Evolutionary conservation across 2,329 filamentous ascomycete genomes (phyloP).

Genomic region (Intubia oerlemansii): DNA sequence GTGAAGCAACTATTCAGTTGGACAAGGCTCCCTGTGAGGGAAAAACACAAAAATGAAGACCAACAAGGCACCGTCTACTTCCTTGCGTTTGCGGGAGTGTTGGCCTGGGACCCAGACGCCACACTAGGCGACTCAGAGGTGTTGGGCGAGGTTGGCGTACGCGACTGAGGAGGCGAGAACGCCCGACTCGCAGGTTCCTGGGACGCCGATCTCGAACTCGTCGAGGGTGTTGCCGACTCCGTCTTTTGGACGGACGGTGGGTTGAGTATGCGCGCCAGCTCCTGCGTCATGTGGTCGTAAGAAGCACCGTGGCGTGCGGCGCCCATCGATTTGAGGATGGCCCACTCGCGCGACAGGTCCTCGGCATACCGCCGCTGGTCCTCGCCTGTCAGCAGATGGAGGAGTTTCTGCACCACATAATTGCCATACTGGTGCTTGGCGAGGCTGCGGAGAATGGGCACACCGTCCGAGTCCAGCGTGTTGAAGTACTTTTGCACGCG

Average conservation of each 20-base stretch:
- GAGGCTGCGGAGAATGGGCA: conserved; percentile 48
- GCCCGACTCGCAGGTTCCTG: too few relatives aligned
- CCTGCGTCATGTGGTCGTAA: background rate
- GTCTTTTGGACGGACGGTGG: background rate
- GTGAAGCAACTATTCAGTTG: too few relatives aligned
- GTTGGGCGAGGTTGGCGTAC: too few relatives aligned
- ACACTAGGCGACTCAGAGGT: too few relatives aligned
- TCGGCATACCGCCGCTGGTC: conserved; percentile 39
- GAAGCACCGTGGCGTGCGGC: too few relatives aligned
- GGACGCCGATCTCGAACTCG: background rate
- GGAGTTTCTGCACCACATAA: conserved; percentile 84
- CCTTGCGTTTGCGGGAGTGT: too few relatives aligned
- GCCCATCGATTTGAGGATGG: background rate
- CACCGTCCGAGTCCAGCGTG: conserved; percentile 37
- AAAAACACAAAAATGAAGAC: too few relatives aligned
- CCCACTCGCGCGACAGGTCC: conserved; percentile 27
- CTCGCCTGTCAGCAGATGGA: conserved; percentile 36
- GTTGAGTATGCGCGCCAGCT: background rate
- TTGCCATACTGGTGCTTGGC: conserved; percentile 89
- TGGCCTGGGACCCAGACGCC: too few relatives aligned
- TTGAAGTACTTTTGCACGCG: conserved; percentile 46
- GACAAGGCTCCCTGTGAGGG: too few relatives aligned
- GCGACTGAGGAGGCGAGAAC: too few relatives aligned
- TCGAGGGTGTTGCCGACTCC: background rate
- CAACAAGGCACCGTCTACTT: too few relatives aligned